phyloP scores from a whole-genome alignment of 2,329 filamentous ascomycete species.

The Dactylellina haptotyla region DNA sequence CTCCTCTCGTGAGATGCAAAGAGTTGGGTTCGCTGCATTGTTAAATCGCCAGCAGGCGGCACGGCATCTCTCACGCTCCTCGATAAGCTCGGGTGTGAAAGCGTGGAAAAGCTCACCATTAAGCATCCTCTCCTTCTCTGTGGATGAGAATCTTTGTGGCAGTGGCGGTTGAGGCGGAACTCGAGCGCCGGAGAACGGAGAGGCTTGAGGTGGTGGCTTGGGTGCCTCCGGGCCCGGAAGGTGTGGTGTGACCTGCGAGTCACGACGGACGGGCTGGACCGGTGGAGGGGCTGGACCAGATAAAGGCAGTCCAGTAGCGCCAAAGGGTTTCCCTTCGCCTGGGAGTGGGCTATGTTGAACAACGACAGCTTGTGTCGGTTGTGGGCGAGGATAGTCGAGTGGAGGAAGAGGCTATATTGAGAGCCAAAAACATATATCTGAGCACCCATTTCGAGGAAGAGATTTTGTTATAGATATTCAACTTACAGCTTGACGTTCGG shows the following conservation, averaged over 20 bases:
- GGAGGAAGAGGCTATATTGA: conserved; percentile 37
- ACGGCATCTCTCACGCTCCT: conserved; percentile 86
- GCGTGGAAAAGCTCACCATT: conserved; percentile 80
- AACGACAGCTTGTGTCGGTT: conserved; percentile 21
- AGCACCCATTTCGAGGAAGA: neutral
- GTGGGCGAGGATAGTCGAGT: conserved; percentile 33
- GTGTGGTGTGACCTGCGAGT: conserved; percentile 30
- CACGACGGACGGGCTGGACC: conserved; percentile 45
- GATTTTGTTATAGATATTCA: neutral
- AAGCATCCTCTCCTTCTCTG: conserved; percentile 92
- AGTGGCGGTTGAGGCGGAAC: conserved; percentile 65
- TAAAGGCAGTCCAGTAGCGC: conserved; percentile 33
- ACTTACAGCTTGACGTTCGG: conserved; percentile 47
- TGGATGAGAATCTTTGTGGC: conserved; percentile 63
- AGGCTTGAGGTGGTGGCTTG: conserved; percentile 63
- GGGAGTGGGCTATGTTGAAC: conserved; percentile 33
- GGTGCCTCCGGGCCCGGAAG: conserved; percentile 60
- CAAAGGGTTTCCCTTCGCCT: conserved; percentile 42
- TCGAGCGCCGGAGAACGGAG: conserved; percentile 70
- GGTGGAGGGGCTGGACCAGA: conserved; percentile 58
- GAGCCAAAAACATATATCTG: neutral
- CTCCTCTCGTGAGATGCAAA: conserved; percentile 75
- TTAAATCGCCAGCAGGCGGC: conserved; percentile 87
- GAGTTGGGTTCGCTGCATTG: conserved; percentile 76
- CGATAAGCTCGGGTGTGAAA: conserved; percentile 78